Evolutionary conservation across 495 filamentous ascomycete species (phyloP).

Genomic region (Lophiostoma macrostomum): DNA sequence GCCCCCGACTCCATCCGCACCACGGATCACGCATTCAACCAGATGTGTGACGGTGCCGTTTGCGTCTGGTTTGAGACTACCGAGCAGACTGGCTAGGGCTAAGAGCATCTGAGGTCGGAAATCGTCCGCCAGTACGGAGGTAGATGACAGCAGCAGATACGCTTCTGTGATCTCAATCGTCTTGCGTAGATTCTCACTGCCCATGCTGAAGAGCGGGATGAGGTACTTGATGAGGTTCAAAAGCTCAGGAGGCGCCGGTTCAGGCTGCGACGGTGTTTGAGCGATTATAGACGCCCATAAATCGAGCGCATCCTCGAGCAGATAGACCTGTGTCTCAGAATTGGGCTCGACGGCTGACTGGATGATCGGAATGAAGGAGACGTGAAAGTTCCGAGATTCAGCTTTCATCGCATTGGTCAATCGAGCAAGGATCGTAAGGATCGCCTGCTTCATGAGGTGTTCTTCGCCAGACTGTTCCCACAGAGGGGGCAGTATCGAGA

Average conservation of each 20-base stretch:
- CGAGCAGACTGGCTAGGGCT: slow-evolving; percentile 58
- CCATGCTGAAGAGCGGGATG: slow-evolving; percentile 68
- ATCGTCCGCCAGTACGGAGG: slow-evolving; percentile 65
- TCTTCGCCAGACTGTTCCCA: slow-evolving; percentile 81
- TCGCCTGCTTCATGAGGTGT: slow-evolving; percentile 86
- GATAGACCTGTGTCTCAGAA: slow-evolving; percentile 76
- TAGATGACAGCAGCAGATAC: slow-evolving; percentile 77
- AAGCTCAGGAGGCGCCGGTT: slow-evolving; percentile 41
- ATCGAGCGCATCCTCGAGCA: slow-evolving; percentile 88
- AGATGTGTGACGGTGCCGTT: slow-evolving; percentile 62
- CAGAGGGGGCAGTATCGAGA: slow-evolving; percentile 72
- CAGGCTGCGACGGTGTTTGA: slow-evolving; percentile 55
- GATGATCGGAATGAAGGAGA: slow-evolving; percentile 73
- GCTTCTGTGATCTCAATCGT: slow-evolving; percentile 70
- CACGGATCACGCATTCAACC: slow-evolving; percentile 68
- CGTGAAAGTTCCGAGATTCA: slow-evolving; percentile 68
- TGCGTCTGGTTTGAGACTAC: slow-evolving; percentile 61
- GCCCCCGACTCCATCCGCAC: slow-evolving; percentile 66
- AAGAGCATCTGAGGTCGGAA: slow-evolving; percentile 55
- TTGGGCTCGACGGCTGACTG: slow-evolving; percentile 70
- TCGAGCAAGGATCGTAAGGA: slow-evolving; percentile 76
- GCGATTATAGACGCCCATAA: slow-evolving; percentile 76
- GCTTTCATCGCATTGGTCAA: slow-evolving; percentile 75
- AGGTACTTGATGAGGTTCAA: slow-evolving; percentile 64
- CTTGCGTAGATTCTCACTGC: slow-evolving; percentile 65